Evolutionary conservation across 2,329 filamentous ascomycete species (phyloP).

Genomic region (Aspergillus sp.): DNA sequence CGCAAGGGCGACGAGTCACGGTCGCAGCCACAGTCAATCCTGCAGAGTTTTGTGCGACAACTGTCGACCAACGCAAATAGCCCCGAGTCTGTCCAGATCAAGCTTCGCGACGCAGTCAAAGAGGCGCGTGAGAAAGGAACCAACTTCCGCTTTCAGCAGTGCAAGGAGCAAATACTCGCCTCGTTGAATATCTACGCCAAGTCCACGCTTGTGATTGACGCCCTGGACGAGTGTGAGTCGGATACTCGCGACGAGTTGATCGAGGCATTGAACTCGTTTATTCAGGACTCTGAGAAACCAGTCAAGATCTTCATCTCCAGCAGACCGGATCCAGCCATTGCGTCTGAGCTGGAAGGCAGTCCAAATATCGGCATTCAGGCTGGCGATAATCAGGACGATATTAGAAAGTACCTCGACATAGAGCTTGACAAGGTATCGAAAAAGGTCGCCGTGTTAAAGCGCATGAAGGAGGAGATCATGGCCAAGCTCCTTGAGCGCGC

Average conservation of each 20-base stretch:
- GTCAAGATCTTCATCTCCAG: constrained; percentile 44
- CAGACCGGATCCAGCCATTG: constrained; percentile 36
- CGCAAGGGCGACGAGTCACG: constrained; percentile 15
- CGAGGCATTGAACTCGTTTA: constrained; percentile 29
- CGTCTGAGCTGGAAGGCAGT: constrained; percentile 47
- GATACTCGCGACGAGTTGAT: constrained; percentile 31
- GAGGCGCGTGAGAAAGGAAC: not conserved
- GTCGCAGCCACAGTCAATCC: constrained; percentile 33
- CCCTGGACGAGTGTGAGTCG: constrained; percentile 42
- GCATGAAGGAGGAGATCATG: constrained; percentile 6
- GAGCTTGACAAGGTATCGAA: not conserved
- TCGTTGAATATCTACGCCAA: constrained; percentile 34
- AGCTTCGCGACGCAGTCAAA: constrained; percentile 3
- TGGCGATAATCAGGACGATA: constrained; percentile 22
- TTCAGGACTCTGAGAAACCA: constrained; percentile 26
- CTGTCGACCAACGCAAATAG: constrained; percentile 29
- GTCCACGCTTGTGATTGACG: constrained; percentile 42
- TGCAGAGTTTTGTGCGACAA: constrained; percentile 38
- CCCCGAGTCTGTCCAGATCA: constrained; percentile 20
- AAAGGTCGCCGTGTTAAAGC: not conserved
- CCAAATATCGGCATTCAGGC: constrained; percentile 51
- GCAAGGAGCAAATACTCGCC: constrained; percentile 20
- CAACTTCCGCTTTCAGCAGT: not conserved
- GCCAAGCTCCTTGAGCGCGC: constrained; percentile 3
- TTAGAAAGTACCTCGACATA: constrained; percentile 16